These are phyloP conservation scores for Aureobasidium subglaciale DNA, from an alignment of 2,329 filamentous ascomycete species.

Conservation along the genomic window DNA sequence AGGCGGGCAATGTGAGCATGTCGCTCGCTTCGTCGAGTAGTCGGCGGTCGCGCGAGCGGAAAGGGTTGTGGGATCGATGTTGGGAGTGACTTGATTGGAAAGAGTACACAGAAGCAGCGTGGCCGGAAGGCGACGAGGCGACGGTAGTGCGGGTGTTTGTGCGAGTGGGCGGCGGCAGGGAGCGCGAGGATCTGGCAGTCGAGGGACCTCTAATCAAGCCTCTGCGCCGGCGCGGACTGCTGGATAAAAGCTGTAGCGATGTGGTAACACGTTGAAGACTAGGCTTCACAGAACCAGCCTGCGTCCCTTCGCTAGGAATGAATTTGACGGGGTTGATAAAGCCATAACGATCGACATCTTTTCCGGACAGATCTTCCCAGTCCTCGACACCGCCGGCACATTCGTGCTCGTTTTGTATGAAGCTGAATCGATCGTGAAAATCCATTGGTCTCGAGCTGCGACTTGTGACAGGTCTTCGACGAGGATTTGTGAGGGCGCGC, in stretches of 20 bases:
- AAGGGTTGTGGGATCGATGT: constrained; percentile 22
- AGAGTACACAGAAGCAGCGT: constrained; percentile 31
- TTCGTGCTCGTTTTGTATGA: constrained; percentile 48
- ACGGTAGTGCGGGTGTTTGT: constrained; percentile 24
- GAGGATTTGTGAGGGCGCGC: constrained; percentile 13
- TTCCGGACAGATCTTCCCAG: constrained; percentile 54
- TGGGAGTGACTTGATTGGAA: constrained; percentile 30
- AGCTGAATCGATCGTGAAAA: constrained; percentile 21
- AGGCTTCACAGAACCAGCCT: constrained; percentile 31
- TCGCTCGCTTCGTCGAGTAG: constrained; percentile 54
- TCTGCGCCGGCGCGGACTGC: constrained; percentile 46
- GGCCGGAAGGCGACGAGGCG: constrained; percentile 20
- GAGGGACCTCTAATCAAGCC: constrained; percentile 44
- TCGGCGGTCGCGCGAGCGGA: constrained; percentile 47
- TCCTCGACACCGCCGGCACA: constrained; percentile 58
- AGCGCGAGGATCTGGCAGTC: constrained; percentile 37
- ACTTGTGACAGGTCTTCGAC: constrained; percentile 2
- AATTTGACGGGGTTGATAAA: constrained; percentile 48
- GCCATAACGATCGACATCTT: constrained; percentile 57
- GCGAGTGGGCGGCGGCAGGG: constrained; percentile 23
- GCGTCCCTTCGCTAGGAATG: constrained; percentile 25
- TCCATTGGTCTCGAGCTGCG: constrained; percentile 5
- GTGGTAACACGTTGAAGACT: constrained; percentile 53
- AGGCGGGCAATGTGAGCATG: constrained; percentile 56
- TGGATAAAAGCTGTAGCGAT: constrained; percentile 49